Conservation (phyloP, 208 protist genomes). For the Leishmania arabica region DNA sequence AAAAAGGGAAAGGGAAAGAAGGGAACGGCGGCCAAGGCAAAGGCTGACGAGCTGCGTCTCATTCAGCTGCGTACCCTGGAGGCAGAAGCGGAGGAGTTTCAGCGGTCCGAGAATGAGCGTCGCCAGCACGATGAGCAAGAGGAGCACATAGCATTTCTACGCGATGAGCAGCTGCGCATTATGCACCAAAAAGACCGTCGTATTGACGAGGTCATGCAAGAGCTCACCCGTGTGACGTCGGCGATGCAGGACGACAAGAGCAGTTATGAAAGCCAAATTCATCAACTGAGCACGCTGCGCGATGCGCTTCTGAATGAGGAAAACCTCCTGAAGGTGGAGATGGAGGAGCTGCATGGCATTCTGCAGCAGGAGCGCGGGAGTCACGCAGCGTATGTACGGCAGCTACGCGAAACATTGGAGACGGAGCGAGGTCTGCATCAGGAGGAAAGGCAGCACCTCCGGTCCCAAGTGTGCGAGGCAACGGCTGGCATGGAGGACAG, state of each 20-base stretch:
- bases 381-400: conserved; percentile 42
- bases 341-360: conserved; percentile 49
- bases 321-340: conserved; percentile 42
- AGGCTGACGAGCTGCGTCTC: conserved; percentile 56
- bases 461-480: conserved; percentile 34
- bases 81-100: conserved; percentile 67
- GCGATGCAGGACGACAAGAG: conserved; percentile 40
- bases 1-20: conserved; percentile 48
- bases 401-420: conserved; percentile 44
- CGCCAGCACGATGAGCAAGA: conserved; percentile 73
- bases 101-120: conserved; percentile 68
- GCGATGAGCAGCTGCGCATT: conserved; percentile 59
- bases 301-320: conserved; percentile 77
- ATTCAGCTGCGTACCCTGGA: conserved; percentile 63
- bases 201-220: conserved; percentile 55
- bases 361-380: conserved; percentile 34
- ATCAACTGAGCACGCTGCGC: conserved; percentile 50
- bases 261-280: conserved; percentile 52
- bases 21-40: conserved; percentile 32
- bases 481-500: conserved; percentile 47
- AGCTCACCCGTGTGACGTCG: conserved; percentile 45
- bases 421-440: conserved; percentile 32
- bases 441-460: conserved; percentile 43
- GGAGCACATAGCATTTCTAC: conserved; percentile 64
- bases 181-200: conserved; percentile 62